Percentiles rank a stretch among this genome's conserved stretches.
phyloP scores from a whole-genome alignment of 768 basidiomycete genomes.

The Coprinellus micaceus region DNA sequence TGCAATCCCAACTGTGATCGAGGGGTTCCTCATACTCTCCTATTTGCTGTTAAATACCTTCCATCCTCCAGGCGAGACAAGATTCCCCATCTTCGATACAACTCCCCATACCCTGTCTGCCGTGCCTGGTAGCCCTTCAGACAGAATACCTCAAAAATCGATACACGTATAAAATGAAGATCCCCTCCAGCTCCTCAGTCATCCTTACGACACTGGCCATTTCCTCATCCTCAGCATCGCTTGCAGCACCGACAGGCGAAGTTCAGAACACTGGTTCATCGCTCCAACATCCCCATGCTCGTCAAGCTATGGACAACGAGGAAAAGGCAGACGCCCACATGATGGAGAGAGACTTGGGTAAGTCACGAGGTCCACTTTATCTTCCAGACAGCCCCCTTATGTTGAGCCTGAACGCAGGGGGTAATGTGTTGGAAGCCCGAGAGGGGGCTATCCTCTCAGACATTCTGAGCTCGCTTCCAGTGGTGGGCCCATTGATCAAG shows the following conservation, averaged over 20 bases:
- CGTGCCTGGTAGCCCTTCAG: slow-evolving; percentile 8
- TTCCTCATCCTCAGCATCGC: slow-evolving; percentile 45
- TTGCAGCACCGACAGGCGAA: slow-evolving; percentile 42
- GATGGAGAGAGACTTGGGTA: slow-evolving; percentile 2
- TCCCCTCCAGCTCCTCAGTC: slow-evolving; percentile 46
- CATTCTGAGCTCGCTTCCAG: background rate
- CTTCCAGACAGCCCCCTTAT: no score
- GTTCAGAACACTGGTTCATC: slow-evolving; percentile 14
- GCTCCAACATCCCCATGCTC: slow-evolving; percentile 7
- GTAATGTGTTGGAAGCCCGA: background rate
- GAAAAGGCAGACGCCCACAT: slow-evolving; percentile 6
- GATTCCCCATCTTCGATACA: background rate
- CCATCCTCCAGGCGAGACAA: background rate
- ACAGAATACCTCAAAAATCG: slow-evolving; percentile 9
- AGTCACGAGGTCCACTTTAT: background rate
- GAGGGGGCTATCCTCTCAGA: background rate
- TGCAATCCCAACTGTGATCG: slow-evolving; percentile 4
- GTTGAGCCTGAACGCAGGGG: no score
- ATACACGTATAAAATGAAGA: slow-evolving; percentile 34
- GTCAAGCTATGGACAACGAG: slow-evolving; percentile 4
- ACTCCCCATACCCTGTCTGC: background rate
- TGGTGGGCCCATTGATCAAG: slow-evolving; percentile 2
- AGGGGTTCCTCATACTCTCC: slow-evolving; percentile 1
- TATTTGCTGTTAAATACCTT: slow-evolving; percentile 13
- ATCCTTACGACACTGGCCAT: slow-evolving; percentile 46